These are phyloP conservation scores for Schoenoplectus triqueter DNA, from an alignment of 202 grass and related monocot genomes.

Conservation along the genomic window DNA sequence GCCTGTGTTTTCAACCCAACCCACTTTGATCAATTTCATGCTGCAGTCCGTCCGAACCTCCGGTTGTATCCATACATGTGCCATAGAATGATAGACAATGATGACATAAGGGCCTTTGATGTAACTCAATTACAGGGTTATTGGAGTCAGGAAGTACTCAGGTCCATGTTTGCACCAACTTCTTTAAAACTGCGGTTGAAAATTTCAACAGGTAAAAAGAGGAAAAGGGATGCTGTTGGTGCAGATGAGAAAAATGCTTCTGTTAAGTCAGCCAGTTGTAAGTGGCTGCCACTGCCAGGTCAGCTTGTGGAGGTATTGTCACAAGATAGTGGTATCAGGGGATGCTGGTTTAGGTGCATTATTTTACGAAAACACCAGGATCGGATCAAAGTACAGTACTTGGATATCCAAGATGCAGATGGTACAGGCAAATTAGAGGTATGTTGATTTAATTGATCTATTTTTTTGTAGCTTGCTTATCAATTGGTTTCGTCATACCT, in stretches of 20 bases:
- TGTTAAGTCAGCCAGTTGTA: conserved; percentile 24
- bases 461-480: neutral
- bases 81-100: conserved; percentile 58
- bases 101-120: conserved; percentile 74
- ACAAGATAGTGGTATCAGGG: conserved; percentile 93
- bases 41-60: neutral
- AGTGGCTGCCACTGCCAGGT: conserved; percentile 55
- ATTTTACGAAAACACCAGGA: conserved; percentile 71
- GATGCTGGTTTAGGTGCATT: conserved; percentile 92
- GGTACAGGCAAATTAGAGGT: conserved; percentile 80
- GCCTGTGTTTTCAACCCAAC: conserved; percentile 70
- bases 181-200: conserved; percentile 80
- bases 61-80: conserved; percentile 75
- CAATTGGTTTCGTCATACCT: neutral
- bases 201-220: conserved; percentile 59
- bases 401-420: conserved; percentile 79
- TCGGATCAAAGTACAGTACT: conserved; percentile 78
- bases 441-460: conserved; percentile 21
- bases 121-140: conserved; percentile 84
- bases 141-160: conserved; percentile 83
- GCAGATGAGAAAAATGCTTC: conserved; percentile 27
- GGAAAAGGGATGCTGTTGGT: conserved; percentile 42
- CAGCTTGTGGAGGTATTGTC: conserved; percentile 70
- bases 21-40: conserved; percentile 82
- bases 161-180: conserved; percentile 58